Evolutionary conservation across 2,329 filamentous ascomycete genomes (phyloP), one percentile per base, ranked within the genome.

Genomic region (Esteya vermicola): DNA sequence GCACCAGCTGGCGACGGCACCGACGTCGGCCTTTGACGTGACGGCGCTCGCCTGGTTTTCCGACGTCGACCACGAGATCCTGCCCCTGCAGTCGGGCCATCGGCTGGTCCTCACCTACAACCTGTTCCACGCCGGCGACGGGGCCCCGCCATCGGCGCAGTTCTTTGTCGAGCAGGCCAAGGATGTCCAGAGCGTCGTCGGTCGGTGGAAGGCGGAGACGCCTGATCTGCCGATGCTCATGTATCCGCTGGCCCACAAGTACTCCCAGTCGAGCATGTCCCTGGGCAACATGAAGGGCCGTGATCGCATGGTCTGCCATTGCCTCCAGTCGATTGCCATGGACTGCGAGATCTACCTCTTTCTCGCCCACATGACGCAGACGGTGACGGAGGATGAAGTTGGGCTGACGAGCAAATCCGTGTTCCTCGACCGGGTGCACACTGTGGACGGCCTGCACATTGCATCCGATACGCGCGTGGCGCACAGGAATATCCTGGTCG

Each of bases 31-130:
- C 25, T 38, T 16, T 16, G 36, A 38, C 26, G 7, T 37, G 7
- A 12, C 35, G 9, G 19, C 35, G 9, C 25, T 38, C 19, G 36
- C 36, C 6, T 62, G 61, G 67, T 70, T 65, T 43, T 59, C 64
- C 0, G 65, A 70, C 42, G 64, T 71, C 2, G 56, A 52, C 3
- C 64, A 69, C 46, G 64, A 70, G 50, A 53, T 67, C 37, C 55
- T 57, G 30, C 54, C 56, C 6, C 50, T 71, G 1, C 53, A 45
- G 1, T 56, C 56, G 0, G 65, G 67, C 1, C 58, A 63, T 45
- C 61, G 67, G 3, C 48, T 64, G 2, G 63, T 66, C 6, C 46
- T 70, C 16, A 67, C 60, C 0, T 72, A 69, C 50, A 68, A 69
- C 40, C 54, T 71, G 25, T 22, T 36, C 4, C 7, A 48, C 66